Base-by-base conservation (phyloP, 495 filamentous ascomycete species). In the Penicillium tannophilum region DNA sequence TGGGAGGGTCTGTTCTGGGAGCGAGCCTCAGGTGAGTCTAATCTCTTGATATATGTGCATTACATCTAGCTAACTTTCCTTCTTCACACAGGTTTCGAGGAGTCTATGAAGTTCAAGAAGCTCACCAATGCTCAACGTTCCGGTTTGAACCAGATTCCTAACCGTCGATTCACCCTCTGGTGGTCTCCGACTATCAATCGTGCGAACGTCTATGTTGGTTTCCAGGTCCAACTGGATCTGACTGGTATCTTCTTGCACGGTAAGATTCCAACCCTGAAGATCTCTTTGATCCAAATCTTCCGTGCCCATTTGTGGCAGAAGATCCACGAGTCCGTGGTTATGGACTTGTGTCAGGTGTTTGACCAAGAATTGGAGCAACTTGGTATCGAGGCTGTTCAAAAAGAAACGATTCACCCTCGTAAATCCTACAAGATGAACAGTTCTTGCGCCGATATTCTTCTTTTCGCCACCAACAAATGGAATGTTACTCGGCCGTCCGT, bases 351-450 rank as follows among this genome's bases (percentile, higher is more conserved):
- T 68, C 95, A 99, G 71, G 94, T 98, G n/a, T 96, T 99, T 66
- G 95, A 99, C 64, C 94, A 98, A 66, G 93, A 99, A 72, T 75
- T 99, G 55, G 94, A 98, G 73, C 90, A 93, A 49, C 80, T 99
- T 47, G 93, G 95, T 52, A 97, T 99, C 59, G 94, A 99, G 74
- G 94, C 94, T 4, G 95, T 99, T 17, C 95, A 99, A 72, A 99
- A 99, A 77, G 95, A 99, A 78, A 98, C 94, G 0, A 99, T 99
- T 63, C 95, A 99, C 82, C 95, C 95, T 44, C 85, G 95, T 84
- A 99, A 99, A 74, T 98, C 94, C 0, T 99, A 99, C 83, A 99
- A 99, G 84, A 99, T 99, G 95, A 99, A 99, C 81, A 97, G 93
- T 71, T 98, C 94, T 44, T 99, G 95, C 74, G 95, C 95, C 16